A percentile compares a stretch with the other conserved stretches of the same genome.
phyloP scores from a whole-genome alignment of 345 rosid genomes.

The Nephelium lappaceum region DNA sequence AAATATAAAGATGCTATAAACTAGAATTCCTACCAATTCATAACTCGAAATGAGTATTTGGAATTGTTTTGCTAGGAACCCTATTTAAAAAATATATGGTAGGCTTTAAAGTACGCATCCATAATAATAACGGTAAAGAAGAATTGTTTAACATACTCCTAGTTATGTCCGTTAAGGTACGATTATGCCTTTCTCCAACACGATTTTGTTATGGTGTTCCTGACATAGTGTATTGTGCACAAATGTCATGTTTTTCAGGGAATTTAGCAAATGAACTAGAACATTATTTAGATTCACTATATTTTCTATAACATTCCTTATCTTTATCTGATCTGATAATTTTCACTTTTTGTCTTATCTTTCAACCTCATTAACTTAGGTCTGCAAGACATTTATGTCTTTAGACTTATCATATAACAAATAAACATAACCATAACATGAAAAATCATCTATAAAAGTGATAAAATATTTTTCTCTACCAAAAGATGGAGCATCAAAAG shows the following conservation, averaged over 20 bases:
- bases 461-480: slow-evolving; percentile 13
- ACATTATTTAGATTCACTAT: background rate
- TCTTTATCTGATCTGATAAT: background rate
- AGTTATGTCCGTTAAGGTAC: no score
- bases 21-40: no score
- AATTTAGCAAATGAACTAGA: background rate
- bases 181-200: no score
- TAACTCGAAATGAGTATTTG: no score
- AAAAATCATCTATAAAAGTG: slow-evolving; percentile 22
- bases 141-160: no score
- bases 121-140: no score
- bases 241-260: background rate
- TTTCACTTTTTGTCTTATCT: background rate
- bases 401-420: background rate
- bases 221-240: no score
- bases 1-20: no score
- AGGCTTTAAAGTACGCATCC: no score
- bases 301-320: background rate
- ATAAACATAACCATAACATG: slow-evolving; percentile 17
- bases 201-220: no score
- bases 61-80: background rate
- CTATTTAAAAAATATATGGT: no score
- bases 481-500: slow-evolving; percentile 6
- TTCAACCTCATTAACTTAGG: background rate
- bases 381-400: background rate